Evolutionary conservation across 2,329 filamentous ascomycete species (phyloP).

Genomic region (Coleophoma eucalyptorum): DNA sequence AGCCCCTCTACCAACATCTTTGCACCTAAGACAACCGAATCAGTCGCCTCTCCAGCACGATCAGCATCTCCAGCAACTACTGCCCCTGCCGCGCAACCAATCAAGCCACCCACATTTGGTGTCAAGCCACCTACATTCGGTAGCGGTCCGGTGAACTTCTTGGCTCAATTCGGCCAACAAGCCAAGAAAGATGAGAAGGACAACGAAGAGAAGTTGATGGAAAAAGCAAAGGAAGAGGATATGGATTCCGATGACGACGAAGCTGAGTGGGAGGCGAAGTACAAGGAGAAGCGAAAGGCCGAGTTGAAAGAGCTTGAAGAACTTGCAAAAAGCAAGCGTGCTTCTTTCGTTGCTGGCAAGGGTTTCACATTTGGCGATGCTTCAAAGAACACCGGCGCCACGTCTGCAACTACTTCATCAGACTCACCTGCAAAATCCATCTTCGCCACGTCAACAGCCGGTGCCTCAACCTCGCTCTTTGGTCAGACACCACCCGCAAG

Average conservation of each 20-base stretch:
- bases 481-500: slow-evolving; percentile 34
- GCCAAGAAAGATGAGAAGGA: slow-evolving; percentile 14
- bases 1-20: background rate
- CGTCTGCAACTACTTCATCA: background rate
- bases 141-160: slow-evolving; percentile 13
- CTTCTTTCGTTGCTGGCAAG: slow-evolving; percentile 12
- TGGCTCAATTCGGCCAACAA: slow-evolving; percentile 19
- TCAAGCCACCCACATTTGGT: slow-evolving; percentile 21
- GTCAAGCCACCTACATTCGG: slow-evolving; percentile 21
- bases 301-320: slow-evolving; percentile 14
- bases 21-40: slow-evolving; percentile 2
- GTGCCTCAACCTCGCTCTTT: slow-evolving; percentile 10
- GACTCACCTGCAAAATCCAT: background rate
- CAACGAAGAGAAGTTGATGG: slow-evolving; percentile 17
- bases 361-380: slow-evolving; percentile 10
- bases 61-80: slow-evolving; percentile 4
- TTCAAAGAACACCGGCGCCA: background rate
- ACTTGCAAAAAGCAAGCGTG: slow-evolving; percentile 10
- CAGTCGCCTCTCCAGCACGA: background rate
- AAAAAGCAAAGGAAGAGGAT: slow-evolving; percentile 23
- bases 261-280: slow-evolving; percentile 17
- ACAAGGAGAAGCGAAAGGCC: slow-evolving; percentile 7
- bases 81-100: background rate
- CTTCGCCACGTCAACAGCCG: background rate
- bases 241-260: slow-evolving; percentile 26